These are phyloP conservation scores for Pyrenochaeta sp. DNA, from an alignment of 2,329 filamentous ascomycete species.

Conservation along the genomic window DNA sequence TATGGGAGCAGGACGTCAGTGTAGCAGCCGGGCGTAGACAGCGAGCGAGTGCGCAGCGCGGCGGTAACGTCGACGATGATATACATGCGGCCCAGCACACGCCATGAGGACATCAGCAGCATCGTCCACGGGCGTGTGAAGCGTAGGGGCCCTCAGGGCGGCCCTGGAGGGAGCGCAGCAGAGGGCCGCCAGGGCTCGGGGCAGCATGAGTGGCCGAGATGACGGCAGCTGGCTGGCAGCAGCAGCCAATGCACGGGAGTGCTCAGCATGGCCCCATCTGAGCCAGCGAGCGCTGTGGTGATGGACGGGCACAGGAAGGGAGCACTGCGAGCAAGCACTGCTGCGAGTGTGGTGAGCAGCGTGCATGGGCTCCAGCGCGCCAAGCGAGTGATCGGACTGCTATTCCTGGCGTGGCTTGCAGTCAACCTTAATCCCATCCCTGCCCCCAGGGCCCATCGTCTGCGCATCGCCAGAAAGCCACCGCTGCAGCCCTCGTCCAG, in stretches of 20 bases:
- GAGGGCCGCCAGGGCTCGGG: conserved; percentile 16
- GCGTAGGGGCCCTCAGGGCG: conserved; percentile 30
- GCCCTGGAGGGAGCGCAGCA: conserved; percentile 26
- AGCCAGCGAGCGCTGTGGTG: conserved; percentile 25
- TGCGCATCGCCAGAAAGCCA: conserved; percentile 40
- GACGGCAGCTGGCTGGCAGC: conserved; percentile 26
- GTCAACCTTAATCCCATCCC: conserved; percentile 45
- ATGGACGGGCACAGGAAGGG: conserved; percentile 31
- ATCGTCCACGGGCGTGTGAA: conserved; percentile 22
- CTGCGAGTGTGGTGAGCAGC: conserved; percentile 43
- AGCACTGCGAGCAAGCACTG: too few relatives aligned
- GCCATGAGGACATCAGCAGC: conserved; percentile 34
- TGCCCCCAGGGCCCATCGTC: conserved; percentile 28
- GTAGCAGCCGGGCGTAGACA: conserved; percentile 15
- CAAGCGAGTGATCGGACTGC: conserved; percentile 39
- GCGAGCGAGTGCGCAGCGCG: conserved; percentile 26
- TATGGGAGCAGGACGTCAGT: conserved; percentile 7
- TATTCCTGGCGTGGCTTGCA: conserved; percentile 52
- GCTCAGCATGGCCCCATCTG: conserved; percentile 32
- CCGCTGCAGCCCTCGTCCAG: conserved; percentile 26
- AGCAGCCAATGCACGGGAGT: conserved; percentile 37
- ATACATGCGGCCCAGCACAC: conserved; percentile 29
- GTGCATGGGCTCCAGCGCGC: conserved; percentile 18
- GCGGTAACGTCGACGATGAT: conserved; percentile 33
- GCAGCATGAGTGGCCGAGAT: conserved; percentile 26